Percentiles rank a stretch among this genome's conserved stretches.
phyloP scores from a whole-genome alignment of 2,329 filamentous ascomycete genomes.

The Nothophoma quercina region DNA sequence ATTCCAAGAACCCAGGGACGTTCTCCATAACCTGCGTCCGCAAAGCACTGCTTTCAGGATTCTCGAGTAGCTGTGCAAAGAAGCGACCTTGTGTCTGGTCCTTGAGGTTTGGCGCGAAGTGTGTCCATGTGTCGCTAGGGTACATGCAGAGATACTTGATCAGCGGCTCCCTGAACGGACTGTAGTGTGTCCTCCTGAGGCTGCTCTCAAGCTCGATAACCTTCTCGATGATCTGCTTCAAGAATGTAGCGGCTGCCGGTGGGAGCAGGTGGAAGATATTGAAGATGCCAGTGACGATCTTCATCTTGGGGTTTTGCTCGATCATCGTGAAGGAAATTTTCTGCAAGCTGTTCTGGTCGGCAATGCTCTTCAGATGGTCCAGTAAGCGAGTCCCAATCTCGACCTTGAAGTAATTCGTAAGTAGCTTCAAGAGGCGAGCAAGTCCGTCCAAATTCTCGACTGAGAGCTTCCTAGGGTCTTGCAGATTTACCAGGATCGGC shows the following conservation, averaged over 20 bases:
- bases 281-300: conserved; percentile 91
- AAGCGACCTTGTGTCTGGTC: conserved; percentile 90
- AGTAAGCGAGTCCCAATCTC: conserved; percentile 94
- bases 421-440: conserved; percentile 83
- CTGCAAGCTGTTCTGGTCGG: conserved; percentile 80
- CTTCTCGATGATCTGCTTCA: conserved; percentile 86
- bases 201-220: conserved; percentile 89
- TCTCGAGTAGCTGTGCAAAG: conserved; percentile 83
- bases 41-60: conserved; percentile 76
- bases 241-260: conserved; percentile 86
- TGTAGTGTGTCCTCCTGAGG: conserved; percentile 84
- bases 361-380: conserved; percentile 91
- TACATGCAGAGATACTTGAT: conserved; percentile 95
- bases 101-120: conserved; percentile 79
- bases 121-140: conserved; percentile 82
- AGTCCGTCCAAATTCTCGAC: conserved; percentile 91
- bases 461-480: conserved; percentile 88
- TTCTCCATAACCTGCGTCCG: conserved; percentile 78
- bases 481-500: conserved; percentile 94
- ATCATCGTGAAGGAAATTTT: conserved; percentile 94
- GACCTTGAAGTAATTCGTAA: conserved; percentile 99
- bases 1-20: conserved; percentile 73
- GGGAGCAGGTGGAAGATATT: conserved; percentile 98
- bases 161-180: conserved; percentile 88
- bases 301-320: conserved; percentile 91